Evolutionary conservation across 768 basidiomycete genomes (phyloP), one percentile per base, ranked within the genome.

Genomic region (Lactarius pseudohatsudake): DNA sequence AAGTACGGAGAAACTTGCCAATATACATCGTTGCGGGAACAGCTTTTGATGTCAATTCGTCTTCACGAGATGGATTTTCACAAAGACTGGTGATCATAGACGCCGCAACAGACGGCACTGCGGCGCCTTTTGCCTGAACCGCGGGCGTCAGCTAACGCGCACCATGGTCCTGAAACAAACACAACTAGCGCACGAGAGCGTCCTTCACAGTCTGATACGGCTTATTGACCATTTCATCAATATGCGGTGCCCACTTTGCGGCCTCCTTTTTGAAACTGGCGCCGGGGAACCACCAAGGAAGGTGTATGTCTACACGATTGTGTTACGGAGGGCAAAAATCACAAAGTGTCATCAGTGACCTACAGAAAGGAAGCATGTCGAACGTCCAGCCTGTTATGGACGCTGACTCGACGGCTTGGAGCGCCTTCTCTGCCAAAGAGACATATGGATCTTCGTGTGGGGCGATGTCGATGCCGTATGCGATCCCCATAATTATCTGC

Each of bases 201-300:
- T 68, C 66, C 57, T 65, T 71, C 11, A 71, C 69, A 0, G 65
- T 67, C 18, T 70, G 40, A 50, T 72, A 74, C 10, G 75, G 70
- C 30, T 72, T 66, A n/a, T 72, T 61, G 15, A 69, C 45, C 69
- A 73, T 66, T n/a, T 69, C 66, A 11, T 68, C 62, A 0, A 75
- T 69, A n/a, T 59, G 61, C 30, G 68, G 57, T 5, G 64, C 65
- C 71, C 70, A 70, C 26, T 22, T 64, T 28, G 16, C 63, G 7
- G 71, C 73, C 57, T 69, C 59, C 26, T 68, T 73, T 40, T 70
- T 71, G 58, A 74, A 75, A 6, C 70, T 62, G n/a, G 71, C 73
- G 22, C 74, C 73, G 3, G 74, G 74, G 34, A 74, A 64, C 74
- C 74, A 75, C 54, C 61, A 65, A 22, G 72, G 74, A 53, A 74